A percentile compares a stretch with the other conserved stretches of the same genome.
Evolutionary conservation across 768 basidiomycete genomes (phyloP).

Genomic region (Agrocybe pediades): DNA sequence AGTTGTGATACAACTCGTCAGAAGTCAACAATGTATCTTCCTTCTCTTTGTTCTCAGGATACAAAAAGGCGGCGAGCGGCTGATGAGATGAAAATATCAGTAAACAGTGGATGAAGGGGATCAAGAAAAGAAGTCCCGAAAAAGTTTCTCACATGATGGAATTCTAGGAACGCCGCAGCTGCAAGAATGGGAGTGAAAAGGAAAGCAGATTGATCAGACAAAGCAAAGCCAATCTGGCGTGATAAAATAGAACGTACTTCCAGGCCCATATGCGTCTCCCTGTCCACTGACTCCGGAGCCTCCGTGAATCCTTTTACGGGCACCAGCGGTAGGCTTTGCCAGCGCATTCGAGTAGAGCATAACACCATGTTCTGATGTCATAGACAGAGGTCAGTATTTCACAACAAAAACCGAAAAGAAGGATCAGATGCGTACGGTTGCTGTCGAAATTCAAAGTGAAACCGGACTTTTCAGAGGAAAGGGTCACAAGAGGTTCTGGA

Average conservation of each 20-base stretch:
- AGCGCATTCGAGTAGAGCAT: constrained; percentile 75
- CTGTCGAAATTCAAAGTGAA: constrained; percentile 62
- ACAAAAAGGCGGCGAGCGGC: constrained; percentile 69
- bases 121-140: neutral
- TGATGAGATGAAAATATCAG: constrained; percentile 15
- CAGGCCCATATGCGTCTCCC: constrained; percentile 60
- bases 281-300: constrained; percentile 59
- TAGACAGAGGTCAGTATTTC: neutral
- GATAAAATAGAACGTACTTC: constrained; percentile 41
- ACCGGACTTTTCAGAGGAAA: constrained; percentile 60
- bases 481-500: constrained; percentile 48
- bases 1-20: constrained; percentile 76
- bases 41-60: constrained; percentile 52
- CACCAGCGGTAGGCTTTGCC: constrained; percentile 46
- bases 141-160: constrained; percentile 52
- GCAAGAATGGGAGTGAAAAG: neutral
- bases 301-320: constrained; percentile 75
- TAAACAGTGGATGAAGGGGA: constrained; percentile 2
- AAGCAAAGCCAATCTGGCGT: constrained; percentile 5
- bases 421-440: constrained; percentile 57
- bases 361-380: constrained; percentile 64
- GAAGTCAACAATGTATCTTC: constrained; percentile 70
- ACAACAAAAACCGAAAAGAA: neutral
- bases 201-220: neutral
- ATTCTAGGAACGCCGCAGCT: constrained; percentile 71